phyloP scores from a whole-genome alignment of 352 stramenopile species.

The Blastocystis sp. region DNA sequence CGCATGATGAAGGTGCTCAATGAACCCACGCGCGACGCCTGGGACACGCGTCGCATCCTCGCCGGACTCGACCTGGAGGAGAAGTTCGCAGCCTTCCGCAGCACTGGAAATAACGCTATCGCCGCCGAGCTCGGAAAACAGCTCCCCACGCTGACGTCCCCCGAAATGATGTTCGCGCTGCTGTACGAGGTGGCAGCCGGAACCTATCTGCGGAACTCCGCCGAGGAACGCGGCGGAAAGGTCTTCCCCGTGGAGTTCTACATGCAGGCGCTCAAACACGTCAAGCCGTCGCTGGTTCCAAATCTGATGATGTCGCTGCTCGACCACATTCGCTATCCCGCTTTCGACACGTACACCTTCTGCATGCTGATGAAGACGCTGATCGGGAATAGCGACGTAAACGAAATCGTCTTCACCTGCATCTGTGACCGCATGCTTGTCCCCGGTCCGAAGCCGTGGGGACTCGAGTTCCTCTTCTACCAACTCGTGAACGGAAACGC shows the following conservation, averaged over 20 bases:
- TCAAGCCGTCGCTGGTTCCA: neutral
- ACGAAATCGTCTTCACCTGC: neutral
- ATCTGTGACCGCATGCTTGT: constrained; percentile 23
- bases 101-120: neutral
- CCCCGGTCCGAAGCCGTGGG: constrained; percentile 13
- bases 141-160: neutral
- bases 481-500: neutral
- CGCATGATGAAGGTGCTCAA: neutral
- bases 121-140: neutral
- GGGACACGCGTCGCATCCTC: neutral
- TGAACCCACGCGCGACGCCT: neutral
- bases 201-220: neutral
- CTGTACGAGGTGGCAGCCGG: constrained; percentile 23
- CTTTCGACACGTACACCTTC: constrained; percentile 30
- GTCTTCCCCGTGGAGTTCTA: constrained; percentile 20
- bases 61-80: neutral
- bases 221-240: neutral
- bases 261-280: neutral
- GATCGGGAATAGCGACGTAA: neutral
- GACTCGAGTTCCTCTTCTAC: constrained; percentile 45
- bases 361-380: constrained; percentile 33
- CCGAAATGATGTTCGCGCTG: neutral
- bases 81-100: neutral
- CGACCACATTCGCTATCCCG: constrained; percentile 31
- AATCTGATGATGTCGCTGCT: neutral